These are phyloP conservation scores for Colletotrichum sp. DNA, from an alignment of 2,329 filamentous ascomycete genomes.

Conservation along the genomic window DNA sequence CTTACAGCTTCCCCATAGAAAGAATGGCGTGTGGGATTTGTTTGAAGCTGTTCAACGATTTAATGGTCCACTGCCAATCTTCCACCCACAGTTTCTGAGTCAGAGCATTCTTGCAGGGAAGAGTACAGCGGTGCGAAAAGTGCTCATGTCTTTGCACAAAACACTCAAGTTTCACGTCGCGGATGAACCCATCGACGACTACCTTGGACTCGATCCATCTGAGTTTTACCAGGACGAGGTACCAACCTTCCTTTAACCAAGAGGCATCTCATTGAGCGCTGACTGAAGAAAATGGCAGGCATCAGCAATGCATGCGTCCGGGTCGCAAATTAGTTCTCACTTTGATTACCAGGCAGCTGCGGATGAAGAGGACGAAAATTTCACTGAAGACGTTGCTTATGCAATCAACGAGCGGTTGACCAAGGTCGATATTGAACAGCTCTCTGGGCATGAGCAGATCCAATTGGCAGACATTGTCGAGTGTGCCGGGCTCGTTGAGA, in stretches of 20 bases:
- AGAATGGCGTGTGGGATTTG: slow-evolving; percentile 66
- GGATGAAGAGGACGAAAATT: slow-evolving; percentile 63
- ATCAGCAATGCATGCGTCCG: slow-evolving; percentile 1
- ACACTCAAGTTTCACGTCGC: slow-evolving; percentile 83
- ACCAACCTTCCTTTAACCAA: background rate
- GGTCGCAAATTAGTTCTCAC: slow-evolving; percentile 40
- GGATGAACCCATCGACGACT: slow-evolving; percentile 80
- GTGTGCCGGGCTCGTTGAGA: slow-evolving; percentile 83
- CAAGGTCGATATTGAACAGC: slow-evolving; percentile 74
- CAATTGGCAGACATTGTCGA: slow-evolving; percentile 84
- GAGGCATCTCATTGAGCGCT: background rate
- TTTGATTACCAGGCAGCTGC: slow-evolving; percentile 34
- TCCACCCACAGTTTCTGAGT: slow-evolving; percentile 89
- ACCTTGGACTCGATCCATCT: slow-evolving; percentile 70
- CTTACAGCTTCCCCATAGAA: slow-evolving; percentile 51
- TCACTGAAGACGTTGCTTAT: slow-evolving; percentile 74
- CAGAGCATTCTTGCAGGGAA: slow-evolving; percentile 88
- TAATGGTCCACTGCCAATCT: slow-evolving; percentile 87
- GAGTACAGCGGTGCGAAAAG: slow-evolving; percentile 69
- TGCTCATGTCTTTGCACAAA: slow-evolving; percentile 75
- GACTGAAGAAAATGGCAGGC: background rate
- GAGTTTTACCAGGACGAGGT: slow-evolving; percentile 57
- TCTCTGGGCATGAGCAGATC: slow-evolving; percentile 87
- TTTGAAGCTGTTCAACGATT: slow-evolving; percentile 84
- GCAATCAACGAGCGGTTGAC: slow-evolving; percentile 80